Evolutionary conservation across 306 rosid genomes (phyloP), one percentile per base, ranked within the genome.

Genomic region (Castanospermum australe): DNA sequence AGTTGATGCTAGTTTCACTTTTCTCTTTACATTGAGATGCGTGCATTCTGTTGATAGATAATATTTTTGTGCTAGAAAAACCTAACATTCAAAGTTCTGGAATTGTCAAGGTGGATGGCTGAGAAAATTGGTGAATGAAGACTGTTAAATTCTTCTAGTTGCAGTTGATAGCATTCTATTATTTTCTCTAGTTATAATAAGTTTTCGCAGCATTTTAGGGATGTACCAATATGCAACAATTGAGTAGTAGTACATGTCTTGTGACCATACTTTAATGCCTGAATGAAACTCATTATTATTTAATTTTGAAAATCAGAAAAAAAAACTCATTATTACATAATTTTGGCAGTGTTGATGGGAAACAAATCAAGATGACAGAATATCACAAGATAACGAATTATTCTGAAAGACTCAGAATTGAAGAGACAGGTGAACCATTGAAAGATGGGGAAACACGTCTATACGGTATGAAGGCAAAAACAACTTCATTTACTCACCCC

Each of bases 401-500:
- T 81, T 86, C 91, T 47, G 99, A 96, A 85, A 87, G 94, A 89
- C 92, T 79, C 12, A 82, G 97, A 42, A 89, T 93, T 59, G 88
- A 87, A 88, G 89, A 83, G 89, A 81, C 82, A 35, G 99, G 99
- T 59, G 88, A 89, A 77, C 98, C 97, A 20, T 57, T 96, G 85
- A 91, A 79, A 87, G 98, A 93, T 3, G 97, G 98, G 69, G 99
- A 93, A 89, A 93, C 88, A 12, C 94, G 98, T 51, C 87, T 96
- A 62, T 91, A 89, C 62, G 99, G 99, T 96, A 91, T 21, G 81
- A 38, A 1, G 52, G 64, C 20, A 3, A 65, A 70, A 63, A 13
- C 13, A 33, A 74, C 44, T 20, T 70, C 25, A 8, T 64, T 64
- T 64, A 38, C 4, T 71, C 80, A 35, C 59, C 9, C 3, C 1